Evolutionary conservation across 2,329 filamentous ascomycete species (phyloP), one percentile per base, ranked within the genome.

Genomic region (Sclerotiophoma versabilis): DNA sequence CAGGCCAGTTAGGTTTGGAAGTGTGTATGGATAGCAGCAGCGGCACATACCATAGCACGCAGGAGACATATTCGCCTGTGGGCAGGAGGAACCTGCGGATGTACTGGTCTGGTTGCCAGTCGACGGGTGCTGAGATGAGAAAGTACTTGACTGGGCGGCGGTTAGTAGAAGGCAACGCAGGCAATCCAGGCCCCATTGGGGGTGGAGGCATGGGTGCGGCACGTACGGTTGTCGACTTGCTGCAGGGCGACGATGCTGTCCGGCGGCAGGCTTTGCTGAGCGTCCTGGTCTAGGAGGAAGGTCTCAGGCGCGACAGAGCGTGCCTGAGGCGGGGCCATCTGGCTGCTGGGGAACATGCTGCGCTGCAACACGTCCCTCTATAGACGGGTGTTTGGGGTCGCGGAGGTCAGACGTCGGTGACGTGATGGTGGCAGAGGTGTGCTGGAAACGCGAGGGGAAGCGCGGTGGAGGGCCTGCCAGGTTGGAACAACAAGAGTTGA

Each of bases 31-130:
- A 22, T 12, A 34, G 27, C 34, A 10, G 39, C 20, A 42, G 54
- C 15, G 44, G 51, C 42, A 73, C 78, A 62, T 66, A 90, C 88
- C 95, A 99, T 73, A 99, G 83, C 63, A 99, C 93, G 77, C 95
- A 99, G 52, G 95, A 98, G 60, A 99, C 93, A 74, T 99, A 98
- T 85, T 99, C 95, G 77, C 95, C 95, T 10, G 95, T 99, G 10
- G 95, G 95, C 56, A 99, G 83, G 58, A 99, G 84, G 74, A 98
- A 99, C 65, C 95, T 87, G 66, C 95, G 88, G 72, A 99, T 98
- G 75, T 97, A 96, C 79, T 98, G 93, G 72, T 98, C 93, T 43
- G 89, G 88, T 68, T 91, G 90, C 95, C 95, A 99, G 80, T 99
- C 95, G 65, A 98, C 95, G 30, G 95, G 95, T 33, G 95, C 95